phyloP scores from a whole-genome alignment of 2,329 filamentous ascomycete genomes.

The Pestalotiopsis sp. region DNA sequence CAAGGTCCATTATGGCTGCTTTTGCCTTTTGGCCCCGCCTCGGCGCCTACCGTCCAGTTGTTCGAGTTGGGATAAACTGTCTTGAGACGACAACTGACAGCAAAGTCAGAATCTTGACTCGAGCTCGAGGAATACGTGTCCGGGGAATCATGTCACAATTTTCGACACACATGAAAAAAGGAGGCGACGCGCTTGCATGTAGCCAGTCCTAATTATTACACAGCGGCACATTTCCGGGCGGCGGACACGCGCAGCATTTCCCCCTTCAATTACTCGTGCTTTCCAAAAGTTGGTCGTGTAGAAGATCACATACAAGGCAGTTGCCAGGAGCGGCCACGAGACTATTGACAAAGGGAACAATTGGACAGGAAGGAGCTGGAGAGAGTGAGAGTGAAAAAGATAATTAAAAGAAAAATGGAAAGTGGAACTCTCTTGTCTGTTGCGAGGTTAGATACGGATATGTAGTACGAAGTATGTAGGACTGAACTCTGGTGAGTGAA shows the following conservation, averaged over 20 bases:
- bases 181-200: neutral
- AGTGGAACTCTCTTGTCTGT: no score
- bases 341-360: neutral
- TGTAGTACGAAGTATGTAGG: no score
- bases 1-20: neutral
- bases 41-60: neutral
- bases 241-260: neutral
- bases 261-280: constrained; percentile 3
- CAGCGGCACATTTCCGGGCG: neutral
- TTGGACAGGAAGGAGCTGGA: no score
- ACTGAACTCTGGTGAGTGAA: no score
- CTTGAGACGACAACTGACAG: neutral
- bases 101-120: neutral
- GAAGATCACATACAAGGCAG: neutral
- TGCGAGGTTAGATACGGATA: no score
- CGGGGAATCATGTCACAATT: no score
- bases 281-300: neutral
- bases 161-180: neutral
- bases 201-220: neutral
- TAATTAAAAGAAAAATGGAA: no score
- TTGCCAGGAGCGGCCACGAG: neutral
- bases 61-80: neutral
- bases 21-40: neutral
- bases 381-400: no score
- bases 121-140: neutral